These are phyloP conservation scores for Cylindrotheca fusiformis DNA, from an alignment of 108 stramenopile species.

Conservation along the genomic window DNA sequence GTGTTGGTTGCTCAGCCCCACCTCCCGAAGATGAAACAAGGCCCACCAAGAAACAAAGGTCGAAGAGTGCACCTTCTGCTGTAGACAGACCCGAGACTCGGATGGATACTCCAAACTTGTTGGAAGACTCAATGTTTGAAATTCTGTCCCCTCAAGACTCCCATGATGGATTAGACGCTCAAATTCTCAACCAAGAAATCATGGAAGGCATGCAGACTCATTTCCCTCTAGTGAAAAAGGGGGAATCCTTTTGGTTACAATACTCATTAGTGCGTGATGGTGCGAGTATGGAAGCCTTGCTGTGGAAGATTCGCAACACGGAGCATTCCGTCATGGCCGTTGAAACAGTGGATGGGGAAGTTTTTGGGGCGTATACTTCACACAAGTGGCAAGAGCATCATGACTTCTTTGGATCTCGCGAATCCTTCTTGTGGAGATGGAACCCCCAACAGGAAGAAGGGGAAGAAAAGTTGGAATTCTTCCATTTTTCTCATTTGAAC, in stretches of 20 bases:
- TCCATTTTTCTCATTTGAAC: slow-evolving; percentile 60
- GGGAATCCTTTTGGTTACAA: slow-evolving; percentile 75
- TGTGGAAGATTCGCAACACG: slow-evolving; percentile 42
- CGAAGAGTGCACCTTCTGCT: too few species aligned
- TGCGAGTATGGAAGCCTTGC: slow-evolving; percentile 55
- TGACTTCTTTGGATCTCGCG: slow-evolving; percentile 62
- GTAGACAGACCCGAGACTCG: too few species aligned
- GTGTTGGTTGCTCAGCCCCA: too few species aligned
- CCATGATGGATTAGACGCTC: neutral
- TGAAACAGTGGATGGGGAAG: slow-evolving; percentile 73
- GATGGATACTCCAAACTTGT: neutral
- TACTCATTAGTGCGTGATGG: slow-evolving; percentile 77
- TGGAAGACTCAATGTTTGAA: neutral
- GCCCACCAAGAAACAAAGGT: too few species aligned
- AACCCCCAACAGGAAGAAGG: slow-evolving; percentile 25
- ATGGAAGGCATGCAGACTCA: slow-evolving; percentile 66
- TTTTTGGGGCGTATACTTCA: slow-evolving; percentile 73
- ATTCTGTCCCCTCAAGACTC: neutral
- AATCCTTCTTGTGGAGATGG: slow-evolving; percentile 71
- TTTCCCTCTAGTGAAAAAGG: slow-evolving; percentile 47
- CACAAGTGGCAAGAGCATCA: slow-evolving; percentile 59
- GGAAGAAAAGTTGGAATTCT: slow-evolving; percentile 59
- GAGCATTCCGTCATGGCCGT: slow-evolving; percentile 59
- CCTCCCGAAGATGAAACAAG: too few species aligned
- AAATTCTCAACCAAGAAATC: slow-evolving; percentile 10